Conservation (phyloP, 257 asterid genomes). For the Euphrasia confusa region DNA sequence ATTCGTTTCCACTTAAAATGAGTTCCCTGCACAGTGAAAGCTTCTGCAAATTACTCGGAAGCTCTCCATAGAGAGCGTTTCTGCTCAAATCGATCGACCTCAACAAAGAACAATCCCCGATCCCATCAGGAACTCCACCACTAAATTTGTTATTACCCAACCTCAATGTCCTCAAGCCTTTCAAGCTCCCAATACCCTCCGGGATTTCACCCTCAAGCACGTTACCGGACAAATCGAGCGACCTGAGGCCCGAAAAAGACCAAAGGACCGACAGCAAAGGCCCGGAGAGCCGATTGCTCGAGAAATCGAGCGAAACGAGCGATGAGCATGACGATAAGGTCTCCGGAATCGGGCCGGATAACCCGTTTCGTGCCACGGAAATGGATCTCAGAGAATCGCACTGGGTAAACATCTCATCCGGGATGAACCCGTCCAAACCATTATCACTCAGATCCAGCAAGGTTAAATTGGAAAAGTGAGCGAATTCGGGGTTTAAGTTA, state of each 20-base stretch:
- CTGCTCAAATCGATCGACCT: constrained; percentile 60
- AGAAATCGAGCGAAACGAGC: neutral
- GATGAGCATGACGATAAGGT: constrained; percentile 33
- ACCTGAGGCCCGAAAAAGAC: constrained; percentile 62
- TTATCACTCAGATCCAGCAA: constrained; percentile 74
- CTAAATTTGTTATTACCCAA: constrained; percentile 46
- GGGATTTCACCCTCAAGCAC: constrained; percentile 62
- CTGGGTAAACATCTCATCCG: constrained; percentile 61
- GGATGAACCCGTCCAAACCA: constrained; percentile 51
- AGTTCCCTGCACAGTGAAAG: constrained; percentile 49
- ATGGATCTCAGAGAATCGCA: constrained; percentile 76
- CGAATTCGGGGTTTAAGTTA: constrained; percentile 52
- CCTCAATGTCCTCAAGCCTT: constrained; percentile 47
- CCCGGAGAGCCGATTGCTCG: neutral
- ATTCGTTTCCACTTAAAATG: constrained; percentile 35
- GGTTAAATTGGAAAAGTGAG: constrained; percentile 64
- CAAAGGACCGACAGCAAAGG: constrained; percentile 37
- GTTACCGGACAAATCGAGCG: constrained; percentile 80
- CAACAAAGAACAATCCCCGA: constrained; percentile 59
- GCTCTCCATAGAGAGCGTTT: constrained; percentile 46
- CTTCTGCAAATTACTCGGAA: constrained; percentile 58
- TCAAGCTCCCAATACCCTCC: constrained; percentile 40
- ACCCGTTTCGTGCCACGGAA: constrained; percentile 64
- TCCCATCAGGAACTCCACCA: constrained; percentile 59
- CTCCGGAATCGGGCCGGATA: constrained; percentile 70